These are phyloP conservation scores for Hansenula anomala DNA, from an alignment of 1,139 yeast species.

Conservation along the genomic window DNA sequence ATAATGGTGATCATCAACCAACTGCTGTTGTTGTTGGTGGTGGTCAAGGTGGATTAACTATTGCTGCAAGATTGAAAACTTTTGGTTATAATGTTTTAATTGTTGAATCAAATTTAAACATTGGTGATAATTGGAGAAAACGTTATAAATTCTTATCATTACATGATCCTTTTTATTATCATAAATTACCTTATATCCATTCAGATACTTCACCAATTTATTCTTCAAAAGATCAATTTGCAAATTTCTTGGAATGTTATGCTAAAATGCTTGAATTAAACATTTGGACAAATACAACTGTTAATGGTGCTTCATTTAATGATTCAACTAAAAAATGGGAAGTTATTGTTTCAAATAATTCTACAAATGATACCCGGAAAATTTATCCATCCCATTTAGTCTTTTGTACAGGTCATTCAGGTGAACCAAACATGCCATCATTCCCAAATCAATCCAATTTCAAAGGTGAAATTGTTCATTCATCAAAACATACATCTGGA, in stretches of 20 bases:
- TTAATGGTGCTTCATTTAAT: constrained; percentile 29
- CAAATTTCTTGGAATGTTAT: constrained; percentile 36
- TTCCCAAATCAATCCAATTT: constrained; percentile 33
- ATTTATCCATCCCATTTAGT: constrained; percentile 31
- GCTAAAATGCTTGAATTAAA: constrained; percentile 35
- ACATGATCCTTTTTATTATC: constrained; percentile 41
- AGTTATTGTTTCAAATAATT: constrained; percentile 25
- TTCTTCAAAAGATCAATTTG: constrained; percentile 40
- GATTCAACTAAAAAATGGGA: constrained; percentile 28
- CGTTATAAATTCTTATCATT: constrained; percentile 38
- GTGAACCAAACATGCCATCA: constrained; percentile 36
- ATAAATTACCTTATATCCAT: constrained; percentile 34
- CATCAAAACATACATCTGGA: constrained; percentile 36
- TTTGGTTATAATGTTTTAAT: constrained; percentile 35
- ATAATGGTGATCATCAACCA: constrained; percentile 30
- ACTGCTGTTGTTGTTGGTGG: constrained; percentile 39
- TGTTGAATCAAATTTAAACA: constrained; percentile 30
- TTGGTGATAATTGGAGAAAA: constrained; percentile 44
- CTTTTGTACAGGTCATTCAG: constrained; percentile 40
- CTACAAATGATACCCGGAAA: constrained; percentile 16
- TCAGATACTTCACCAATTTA: constrained; percentile 39
- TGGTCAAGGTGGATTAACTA: constrained; percentile 39
- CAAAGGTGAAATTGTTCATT: constrained; percentile 36
- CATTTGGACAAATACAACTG: constrained; percentile 31
- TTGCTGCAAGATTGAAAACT: constrained; percentile 37